Conservation (phyloP, 257 asterid species). For the Lavandula angustifolia region DNA sequence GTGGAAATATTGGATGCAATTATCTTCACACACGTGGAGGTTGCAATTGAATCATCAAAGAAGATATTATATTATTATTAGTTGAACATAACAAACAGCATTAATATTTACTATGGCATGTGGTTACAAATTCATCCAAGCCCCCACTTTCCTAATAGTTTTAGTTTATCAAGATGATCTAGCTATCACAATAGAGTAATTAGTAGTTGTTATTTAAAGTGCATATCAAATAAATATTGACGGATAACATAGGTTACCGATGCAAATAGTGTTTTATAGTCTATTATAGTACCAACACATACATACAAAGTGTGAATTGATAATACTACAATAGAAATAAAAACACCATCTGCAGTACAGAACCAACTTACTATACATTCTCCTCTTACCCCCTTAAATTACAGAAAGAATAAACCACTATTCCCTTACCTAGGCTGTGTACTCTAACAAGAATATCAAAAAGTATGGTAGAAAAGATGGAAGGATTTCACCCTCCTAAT, state of each 20-base stretch:
- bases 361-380: constrained; percentile 3
- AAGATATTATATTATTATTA: neutral
- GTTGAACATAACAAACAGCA: neutral
- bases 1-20: neutral
- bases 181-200: too few relatives aligned
- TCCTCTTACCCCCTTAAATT: constrained; percentile 31
- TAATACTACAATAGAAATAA: neutral
- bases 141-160: neutral
- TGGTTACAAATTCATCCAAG: neutral
- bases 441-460: constrained; percentile 35
- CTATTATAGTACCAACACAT: too few relatives aligned
- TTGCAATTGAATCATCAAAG: too few relatives aligned
- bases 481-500: too few relatives aligned
- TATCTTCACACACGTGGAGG: neutral
- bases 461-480: too few relatives aligned
- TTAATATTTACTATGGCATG: neutral
- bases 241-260: too few relatives aligned
- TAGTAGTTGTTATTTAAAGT: too few relatives aligned
- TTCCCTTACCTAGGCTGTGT: constrained; percentile 28
- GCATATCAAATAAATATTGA: too few relatives aligned
- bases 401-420: constrained; percentile 32
- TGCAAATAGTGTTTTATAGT: too few relatives aligned
- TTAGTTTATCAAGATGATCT: neutral
- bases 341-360: too few relatives aligned
- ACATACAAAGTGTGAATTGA: neutral